Evolutionary conservation across 257 asterid species (phyloP), one percentile per base, ranked within the genome.

Genomic region (Lavandula angustifolia): DNA sequence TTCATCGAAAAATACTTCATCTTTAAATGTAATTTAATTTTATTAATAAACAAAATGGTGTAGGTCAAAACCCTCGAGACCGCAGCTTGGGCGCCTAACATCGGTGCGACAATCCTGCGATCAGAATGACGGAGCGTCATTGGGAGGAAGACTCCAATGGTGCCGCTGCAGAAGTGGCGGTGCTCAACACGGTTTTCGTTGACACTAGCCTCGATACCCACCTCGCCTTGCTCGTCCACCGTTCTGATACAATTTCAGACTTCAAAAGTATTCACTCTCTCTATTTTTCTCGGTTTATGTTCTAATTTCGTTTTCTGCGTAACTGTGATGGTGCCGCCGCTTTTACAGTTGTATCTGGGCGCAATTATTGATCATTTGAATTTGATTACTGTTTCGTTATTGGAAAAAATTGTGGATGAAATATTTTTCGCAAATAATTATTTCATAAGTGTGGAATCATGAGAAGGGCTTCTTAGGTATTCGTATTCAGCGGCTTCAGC

Each of bases 181-280:
- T 53, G 18, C 44, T 57, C 76, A 51, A 47, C 33, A 53, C 82
- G 0, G 77, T 80, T 49, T 86, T 78, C 82, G 60, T 91, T 6
- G 90, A 83, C 42, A 91, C 96, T 73, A 85, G 73, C 74, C 80
- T 91, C 59, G 85, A 75, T 53, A 88, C 98, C 13, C 87, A 73
- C 78, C 63, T 85, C 43, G 86, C 78, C 22, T 27, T 81, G 73
- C 63, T 47, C 54, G 72, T 79, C 51, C 70, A 73, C 53, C 18
- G 55, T 44, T 73, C 84, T 14, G 98, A 87, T 31, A 80, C 88
- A 4, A 77, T 76, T 61, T 70, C 76, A 2, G 79, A 81, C 65
- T 72, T 88, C 78, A 91, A 75, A 83, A 72, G 98, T 83, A 82
- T 48, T 5, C 32, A 6, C 22, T 65, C 52, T 6, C 2, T 48